A percentile compares a stretch with the other conserved stretches of the same genome.
Conservation (phyloP, 129 eudicot species). For the Flaveria brownii region DNA sequence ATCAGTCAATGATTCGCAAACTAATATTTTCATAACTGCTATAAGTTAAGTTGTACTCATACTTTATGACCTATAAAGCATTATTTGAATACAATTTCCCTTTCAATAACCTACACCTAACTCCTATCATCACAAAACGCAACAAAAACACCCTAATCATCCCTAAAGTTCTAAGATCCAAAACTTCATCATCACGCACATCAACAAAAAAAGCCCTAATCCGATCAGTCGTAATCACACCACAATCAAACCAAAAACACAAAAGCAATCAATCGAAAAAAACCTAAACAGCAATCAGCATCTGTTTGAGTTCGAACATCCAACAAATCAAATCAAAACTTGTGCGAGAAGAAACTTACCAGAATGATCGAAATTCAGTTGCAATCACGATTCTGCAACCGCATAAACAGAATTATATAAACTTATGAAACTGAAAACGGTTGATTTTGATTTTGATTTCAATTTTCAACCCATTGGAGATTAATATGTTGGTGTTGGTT, state of each 20-base stretch:
- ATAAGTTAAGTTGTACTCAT: not conserved
- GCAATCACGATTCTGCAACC: slow-evolving; percentile 11
- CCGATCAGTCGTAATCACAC: slow-evolving; percentile 8
- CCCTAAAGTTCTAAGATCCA: slow-evolving; percentile 18
- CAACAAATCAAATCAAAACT: slow-evolving; percentile 14
- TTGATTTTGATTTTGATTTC: not conserved
- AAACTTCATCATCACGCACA: slow-evolving; percentile 17
- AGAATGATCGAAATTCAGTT: not conserved
- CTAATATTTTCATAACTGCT: not conserved
- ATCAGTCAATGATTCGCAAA: not conserved
- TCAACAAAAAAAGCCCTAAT: slow-evolving; percentile 3
- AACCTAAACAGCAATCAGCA: slow-evolving; percentile 6
- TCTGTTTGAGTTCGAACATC: slow-evolving; percentile 2
- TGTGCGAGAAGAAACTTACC: not conserved
- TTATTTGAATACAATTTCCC: slow-evolving; percentile 10
- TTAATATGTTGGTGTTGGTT: not conserved
- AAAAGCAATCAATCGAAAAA: not conserved
- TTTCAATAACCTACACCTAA: slow-evolving; percentile 5
- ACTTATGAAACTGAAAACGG: not conserved
- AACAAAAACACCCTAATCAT: not conserved
- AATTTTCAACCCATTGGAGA: slow-evolving; percentile 23
- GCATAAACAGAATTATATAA: not conserved
- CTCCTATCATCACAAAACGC: not conserved
- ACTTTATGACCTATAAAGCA: slow-evolving; percentile 13
- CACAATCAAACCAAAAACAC: not conserved